These are phyloP conservation scores for Lachancea dasiensis DNA, from an alignment of 805 yeast species.

Conservation along the genomic window DNA sequence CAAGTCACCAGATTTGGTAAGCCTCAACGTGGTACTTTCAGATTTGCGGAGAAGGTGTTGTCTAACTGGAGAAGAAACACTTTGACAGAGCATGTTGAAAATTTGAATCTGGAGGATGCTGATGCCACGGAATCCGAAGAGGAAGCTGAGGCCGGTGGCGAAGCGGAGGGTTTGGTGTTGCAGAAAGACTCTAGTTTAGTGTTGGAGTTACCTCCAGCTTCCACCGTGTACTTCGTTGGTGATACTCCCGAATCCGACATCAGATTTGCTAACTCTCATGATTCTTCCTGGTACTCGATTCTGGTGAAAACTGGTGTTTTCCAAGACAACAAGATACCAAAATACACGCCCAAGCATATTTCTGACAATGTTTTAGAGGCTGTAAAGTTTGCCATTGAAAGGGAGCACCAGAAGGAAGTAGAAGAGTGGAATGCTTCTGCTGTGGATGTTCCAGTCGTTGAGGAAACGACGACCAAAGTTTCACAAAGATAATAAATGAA, in stretches of 20 bases:
- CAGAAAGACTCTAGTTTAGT: slow-evolving; percentile 40
- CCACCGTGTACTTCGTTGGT: slow-evolving; percentile 83
- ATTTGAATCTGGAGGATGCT: slow-evolving; percentile 36
- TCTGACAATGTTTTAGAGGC: slow-evolving; percentile 76
- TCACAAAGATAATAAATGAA: background rate
- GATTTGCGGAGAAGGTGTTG: slow-evolving; percentile 73
- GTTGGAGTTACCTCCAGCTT: slow-evolving; percentile 69
- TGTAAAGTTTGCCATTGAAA: slow-evolving; percentile 74
- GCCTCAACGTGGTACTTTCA: slow-evolving; percentile 83
- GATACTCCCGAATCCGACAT: slow-evolving; percentile 89
- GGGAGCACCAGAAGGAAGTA: slow-evolving; percentile 69
- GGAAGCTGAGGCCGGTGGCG: slow-evolving; percentile 23
- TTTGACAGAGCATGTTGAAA: slow-evolving; percentile 65
- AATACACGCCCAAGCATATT: slow-evolving; percentile 68
- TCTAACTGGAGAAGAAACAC: slow-evolving; percentile 74
- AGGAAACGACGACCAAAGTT: slow-evolving; percentile 25
- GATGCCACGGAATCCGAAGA: slow-evolving; percentile 16
- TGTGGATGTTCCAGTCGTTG: slow-evolving; percentile 45
- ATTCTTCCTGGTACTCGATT: slow-evolving; percentile 77
- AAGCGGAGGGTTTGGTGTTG: slow-evolving; percentile 38
- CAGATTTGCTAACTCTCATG: slow-evolving; percentile 82
- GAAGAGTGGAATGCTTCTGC: slow-evolving; percentile 63
- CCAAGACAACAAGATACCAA: slow-evolving; percentile 72
- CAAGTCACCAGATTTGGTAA: slow-evolving; percentile 82
- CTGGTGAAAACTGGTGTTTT: slow-evolving; percentile 85